Evolutionary conservation across 2,329 filamentous ascomycete genomes (phyloP).

Genomic region (Colletotrichum sp.): DNA sequence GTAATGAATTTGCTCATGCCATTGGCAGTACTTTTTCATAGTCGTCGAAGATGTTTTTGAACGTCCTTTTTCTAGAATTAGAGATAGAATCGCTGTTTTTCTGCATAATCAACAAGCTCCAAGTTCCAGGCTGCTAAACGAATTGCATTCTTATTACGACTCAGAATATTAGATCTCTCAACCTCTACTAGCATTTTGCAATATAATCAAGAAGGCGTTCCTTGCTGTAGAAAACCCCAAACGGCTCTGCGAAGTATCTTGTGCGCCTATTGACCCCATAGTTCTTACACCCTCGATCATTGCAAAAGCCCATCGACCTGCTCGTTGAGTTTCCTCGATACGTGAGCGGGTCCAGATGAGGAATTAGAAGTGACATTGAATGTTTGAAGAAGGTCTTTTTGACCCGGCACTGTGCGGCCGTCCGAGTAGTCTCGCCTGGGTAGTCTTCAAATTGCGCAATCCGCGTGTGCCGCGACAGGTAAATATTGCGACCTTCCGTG

Average conservation of each 20-base stretch:
- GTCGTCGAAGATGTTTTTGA: background rate
- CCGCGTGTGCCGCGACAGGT: background rate
- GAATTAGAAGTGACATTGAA: background rate
- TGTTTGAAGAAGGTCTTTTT: background rate
- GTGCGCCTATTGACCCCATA: background rate
- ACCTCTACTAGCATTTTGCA: background rate
- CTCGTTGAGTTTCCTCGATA: background rate
- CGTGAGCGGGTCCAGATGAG: background rate
- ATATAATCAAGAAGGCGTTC: background rate
- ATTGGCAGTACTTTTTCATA: background rate
- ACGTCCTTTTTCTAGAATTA: too few relatives aligned
- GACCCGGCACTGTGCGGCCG: background rate
- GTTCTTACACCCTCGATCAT: background rate
- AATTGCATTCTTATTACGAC: background rate
- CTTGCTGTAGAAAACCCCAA: background rate
- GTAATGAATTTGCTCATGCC: background rate
- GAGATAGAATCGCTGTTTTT: background rate
- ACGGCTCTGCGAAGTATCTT: background rate
- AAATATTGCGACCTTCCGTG: background rate
- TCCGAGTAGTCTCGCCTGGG: background rate
- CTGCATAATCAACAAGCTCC: fast-evolving
- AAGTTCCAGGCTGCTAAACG: background rate
- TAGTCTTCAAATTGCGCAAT: background rate
- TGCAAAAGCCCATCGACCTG: background rate
- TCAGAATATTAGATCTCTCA: background rate